A percentile compares a stretch with the other conserved stretches of the same genome.
Conservation (phyloP, 2,329 filamentous ascomycete genomes). For the Sordariomycetes sp. region DNA sequence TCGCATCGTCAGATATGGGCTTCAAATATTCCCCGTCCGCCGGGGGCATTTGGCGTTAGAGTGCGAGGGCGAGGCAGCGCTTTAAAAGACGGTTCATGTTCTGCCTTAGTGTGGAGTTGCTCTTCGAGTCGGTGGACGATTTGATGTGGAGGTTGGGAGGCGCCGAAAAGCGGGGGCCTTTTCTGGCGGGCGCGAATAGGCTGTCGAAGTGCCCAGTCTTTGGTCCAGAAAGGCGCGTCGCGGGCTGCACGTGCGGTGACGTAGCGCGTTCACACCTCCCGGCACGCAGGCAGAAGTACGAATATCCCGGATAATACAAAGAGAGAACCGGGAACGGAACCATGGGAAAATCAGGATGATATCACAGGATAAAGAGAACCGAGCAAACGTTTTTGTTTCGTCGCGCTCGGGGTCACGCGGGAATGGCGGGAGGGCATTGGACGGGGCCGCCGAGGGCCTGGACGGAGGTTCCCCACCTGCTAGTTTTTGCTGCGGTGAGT, state of each 20-base stretch:
- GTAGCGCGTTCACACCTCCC: neutral
- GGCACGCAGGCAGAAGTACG: neutral
- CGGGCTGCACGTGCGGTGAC: neutral
- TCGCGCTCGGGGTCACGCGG: no score
- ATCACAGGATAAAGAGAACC: neutral
- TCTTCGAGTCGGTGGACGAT: no score
- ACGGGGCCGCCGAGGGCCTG: no score
- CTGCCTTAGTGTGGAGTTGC: neutral
- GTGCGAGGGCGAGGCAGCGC: neutral
- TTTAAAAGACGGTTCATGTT: neutral
- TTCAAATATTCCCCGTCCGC: no score
- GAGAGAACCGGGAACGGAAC: neutral
- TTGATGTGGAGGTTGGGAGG: neutral
- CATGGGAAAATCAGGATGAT: neutral
- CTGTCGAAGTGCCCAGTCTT: no score
- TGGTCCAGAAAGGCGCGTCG: neutral
- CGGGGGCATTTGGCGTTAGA: neutral
- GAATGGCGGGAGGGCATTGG: no score
- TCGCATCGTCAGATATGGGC: no score
- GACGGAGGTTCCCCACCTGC: no score
- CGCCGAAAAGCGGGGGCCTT: neutral
- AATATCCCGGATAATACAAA: no score
- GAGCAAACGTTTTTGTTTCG: no score
- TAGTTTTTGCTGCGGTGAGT: no score
- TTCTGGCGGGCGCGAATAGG: neutral